Evolutionary conservation across 2,329 filamentous ascomycete genomes (phyloP).

Genomic region (Exophiala sp.): DNA sequence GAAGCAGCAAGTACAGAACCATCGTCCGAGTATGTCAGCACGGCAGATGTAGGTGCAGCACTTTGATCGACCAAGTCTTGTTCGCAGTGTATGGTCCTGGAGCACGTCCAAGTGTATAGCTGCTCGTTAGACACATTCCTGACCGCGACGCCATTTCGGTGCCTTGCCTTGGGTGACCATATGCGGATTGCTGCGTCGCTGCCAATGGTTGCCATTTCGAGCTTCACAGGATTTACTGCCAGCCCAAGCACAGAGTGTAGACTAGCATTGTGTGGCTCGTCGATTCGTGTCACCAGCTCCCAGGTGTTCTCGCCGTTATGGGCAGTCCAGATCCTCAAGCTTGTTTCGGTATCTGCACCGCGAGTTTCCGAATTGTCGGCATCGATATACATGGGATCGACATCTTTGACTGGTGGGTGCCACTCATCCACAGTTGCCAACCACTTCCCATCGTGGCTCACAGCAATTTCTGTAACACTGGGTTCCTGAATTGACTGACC

Average conservation of each 20-base stretch:
- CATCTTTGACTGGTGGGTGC: constrained; percentile 69
- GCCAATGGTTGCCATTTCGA: constrained; percentile 80
- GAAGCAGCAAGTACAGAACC: constrained; percentile 69
- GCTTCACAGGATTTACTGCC: constrained; percentile 63
- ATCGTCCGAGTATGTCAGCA: constrained; percentile 75
- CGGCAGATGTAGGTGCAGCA: constrained; percentile 46
- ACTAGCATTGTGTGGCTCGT: constrained; percentile 70
- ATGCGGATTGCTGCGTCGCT: constrained; percentile 73
- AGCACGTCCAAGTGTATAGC: constrained; percentile 71
- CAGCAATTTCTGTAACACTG: constrained; percentile 68
- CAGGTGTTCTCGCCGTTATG: constrained; percentile 52
- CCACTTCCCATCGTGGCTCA: constrained; percentile 81
- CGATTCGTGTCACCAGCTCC: constrained; percentile 76
- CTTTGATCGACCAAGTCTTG: constrained; percentile 35
- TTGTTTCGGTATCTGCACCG: constrained; percentile 56
- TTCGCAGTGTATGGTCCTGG: constrained; percentile 42
- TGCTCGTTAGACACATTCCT: constrained; percentile 54
- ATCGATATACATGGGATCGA: constrained; percentile 51
- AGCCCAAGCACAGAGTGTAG: constrained; percentile 65
- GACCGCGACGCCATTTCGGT: constrained; percentile 56
- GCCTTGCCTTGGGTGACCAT: constrained; percentile 72
- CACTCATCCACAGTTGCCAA: constrained; percentile 90
- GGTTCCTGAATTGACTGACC: constrained; percentile 72
- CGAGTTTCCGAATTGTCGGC: constrained; percentile 10
- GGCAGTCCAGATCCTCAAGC: constrained; percentile 87